Percentiles rank a stretch among this genome's conserved stretches.
Evolutionary conservation across 352 stramenopile species (phyloP).

Genomic region (Globisporangium abappressorium): DNA sequence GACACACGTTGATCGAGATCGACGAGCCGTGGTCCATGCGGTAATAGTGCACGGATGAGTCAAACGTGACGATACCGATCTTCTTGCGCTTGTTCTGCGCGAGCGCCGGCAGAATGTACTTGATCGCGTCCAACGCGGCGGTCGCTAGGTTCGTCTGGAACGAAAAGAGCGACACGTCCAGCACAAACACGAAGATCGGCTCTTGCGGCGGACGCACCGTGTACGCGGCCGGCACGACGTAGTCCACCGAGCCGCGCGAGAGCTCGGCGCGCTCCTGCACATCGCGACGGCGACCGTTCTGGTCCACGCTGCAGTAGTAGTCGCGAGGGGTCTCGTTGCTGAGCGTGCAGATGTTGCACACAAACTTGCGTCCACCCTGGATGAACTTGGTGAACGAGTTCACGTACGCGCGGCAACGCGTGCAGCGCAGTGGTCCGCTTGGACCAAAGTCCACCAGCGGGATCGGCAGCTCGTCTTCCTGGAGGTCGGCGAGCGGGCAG

Average conservation of each 20-base stretch:
- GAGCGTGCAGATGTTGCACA: conserved; percentile 88
- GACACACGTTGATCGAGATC: conserved; percentile 76
- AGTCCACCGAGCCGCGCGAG: conserved; percentile 81
- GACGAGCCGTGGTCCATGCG: conserved; percentile 64
- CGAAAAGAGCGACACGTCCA: conserved; percentile 85
- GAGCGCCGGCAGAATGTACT: conserved; percentile 72
- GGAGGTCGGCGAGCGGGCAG: conserved; percentile 76
- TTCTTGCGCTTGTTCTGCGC: conserved; percentile 84
- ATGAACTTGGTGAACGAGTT: conserved; percentile 89
- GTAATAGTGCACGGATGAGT: conserved; percentile 83
- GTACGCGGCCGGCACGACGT: conserved; percentile 81
- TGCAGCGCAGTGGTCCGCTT: conserved; percentile 78
- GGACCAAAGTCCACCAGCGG: conserved; percentile 85
- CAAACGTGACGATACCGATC: conserved; percentile 87
- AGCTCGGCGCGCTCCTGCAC: conserved; percentile 80
- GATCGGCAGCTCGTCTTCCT: conserved; percentile 81
- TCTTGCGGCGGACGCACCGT: conserved; percentile 78
- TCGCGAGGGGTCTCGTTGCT: conserved; percentile 82
- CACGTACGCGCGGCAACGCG: conserved; percentile 82
- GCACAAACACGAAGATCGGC: conserved; percentile 85
- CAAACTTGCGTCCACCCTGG: conserved; percentile 79
- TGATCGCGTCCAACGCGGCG: conserved; percentile 68
- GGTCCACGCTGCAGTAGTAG: conserved; percentile 88
- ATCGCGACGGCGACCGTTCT: conserved; percentile 79
- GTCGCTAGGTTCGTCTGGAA: conserved; percentile 71